These are phyloP conservation scores for Amborella trichopoda DNA, from an alignment of 164 flowering plant species.

Conservation along the genomic window DNA sequence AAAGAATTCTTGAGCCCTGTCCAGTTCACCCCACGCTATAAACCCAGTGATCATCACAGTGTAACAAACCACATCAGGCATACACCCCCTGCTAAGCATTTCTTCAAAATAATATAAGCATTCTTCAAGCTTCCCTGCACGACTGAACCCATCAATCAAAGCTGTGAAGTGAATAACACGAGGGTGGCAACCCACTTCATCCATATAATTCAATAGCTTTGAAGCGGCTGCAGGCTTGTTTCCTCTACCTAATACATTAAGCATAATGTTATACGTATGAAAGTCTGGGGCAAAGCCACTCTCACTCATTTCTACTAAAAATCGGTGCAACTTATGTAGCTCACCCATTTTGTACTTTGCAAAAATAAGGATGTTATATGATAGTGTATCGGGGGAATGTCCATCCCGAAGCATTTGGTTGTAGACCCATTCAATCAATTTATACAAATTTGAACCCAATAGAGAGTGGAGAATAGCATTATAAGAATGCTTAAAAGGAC, in stretches of 20 bases:
- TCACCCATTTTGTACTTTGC: slow-evolving; percentile 69
- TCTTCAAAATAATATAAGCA: slow-evolving; percentile 67
- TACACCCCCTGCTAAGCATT: slow-evolving; percentile 52
- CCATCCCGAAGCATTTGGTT: slow-evolving; percentile 58
- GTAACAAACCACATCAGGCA: slow-evolving; percentile 82
- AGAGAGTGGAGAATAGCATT: slow-evolving; percentile 76
- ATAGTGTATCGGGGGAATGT: slow-evolving; percentile 50
- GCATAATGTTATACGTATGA: slow-evolving; percentile 74
- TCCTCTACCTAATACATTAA: slow-evolving; percentile 66
- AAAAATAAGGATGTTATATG: slow-evolving; percentile 61
- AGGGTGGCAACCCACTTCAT: slow-evolving; percentile 52
- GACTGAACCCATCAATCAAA: slow-evolving; percentile 78
- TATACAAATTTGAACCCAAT: slow-evolving; percentile 40
- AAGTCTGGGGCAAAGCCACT: slow-evolving; percentile 61
- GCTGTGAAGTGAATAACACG: slow-evolving; percentile 79
- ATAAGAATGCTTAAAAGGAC: slow-evolving; percentile 68
- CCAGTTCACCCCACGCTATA: slow-evolving; percentile 47
- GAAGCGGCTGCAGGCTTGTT: slow-evolving; percentile 66
- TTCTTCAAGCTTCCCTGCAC: slow-evolving; percentile 80
- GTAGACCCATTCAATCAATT: slow-evolving; percentile 80
- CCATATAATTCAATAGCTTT: slow-evolving; percentile 72
- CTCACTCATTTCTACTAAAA: slow-evolving; percentile 67
- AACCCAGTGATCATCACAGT: slow-evolving; percentile 83
- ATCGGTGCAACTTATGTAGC: slow-evolving; percentile 40
- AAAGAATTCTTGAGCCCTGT: slow-evolving; percentile 57